Percentiles rank a stretch among this genome's conserved stretches.
These are phyloP conservation scores for Boeremia lycopersici DNA, from an alignment of 2,329 filamentous ascomycete genomes.

Conservation along the genomic window DNA sequence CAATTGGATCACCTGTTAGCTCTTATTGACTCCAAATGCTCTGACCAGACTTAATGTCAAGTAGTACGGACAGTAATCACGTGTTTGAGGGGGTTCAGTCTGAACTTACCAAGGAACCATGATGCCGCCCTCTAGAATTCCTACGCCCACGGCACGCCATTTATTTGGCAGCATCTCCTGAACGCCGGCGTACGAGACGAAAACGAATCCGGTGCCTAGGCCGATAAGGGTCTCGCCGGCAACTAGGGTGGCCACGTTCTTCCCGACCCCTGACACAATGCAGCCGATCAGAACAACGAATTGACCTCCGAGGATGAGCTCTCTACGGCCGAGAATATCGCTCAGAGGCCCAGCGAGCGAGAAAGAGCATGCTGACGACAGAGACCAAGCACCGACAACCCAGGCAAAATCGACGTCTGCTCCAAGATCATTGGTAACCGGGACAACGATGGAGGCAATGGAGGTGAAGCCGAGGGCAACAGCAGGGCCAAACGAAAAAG, in stretches of 20 bases:
- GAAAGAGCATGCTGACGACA: constrained; percentile 2
- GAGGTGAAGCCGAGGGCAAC: constrained; percentile 1
- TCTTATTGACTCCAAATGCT: neutral
- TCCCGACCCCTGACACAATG: neutral
- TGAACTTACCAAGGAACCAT: constrained; percentile 4
- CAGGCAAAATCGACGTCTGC: neutral
- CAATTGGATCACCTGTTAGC: neutral
- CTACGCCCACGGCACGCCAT: constrained; percentile 1
- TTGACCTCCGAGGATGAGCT: constrained; percentile 1
- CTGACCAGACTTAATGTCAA: neutral
- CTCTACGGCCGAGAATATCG: neutral
- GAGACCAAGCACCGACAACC: constrained; percentile 3
- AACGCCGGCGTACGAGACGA: constrained; percentile 2
- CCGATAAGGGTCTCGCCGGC: constrained; percentile 1
- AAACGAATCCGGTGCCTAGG: neutral
- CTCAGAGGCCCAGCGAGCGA: constrained; percentile 2
- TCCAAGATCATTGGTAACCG: constrained; percentile 2
- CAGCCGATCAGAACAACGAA: constrained; percentile 1
- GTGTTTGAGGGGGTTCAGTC: neutral
- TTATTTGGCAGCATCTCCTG: constrained; percentile 1
- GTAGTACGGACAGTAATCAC: neutral
- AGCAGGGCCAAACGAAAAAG: constrained; percentile 2
- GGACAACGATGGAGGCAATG: constrained; percentile 1
- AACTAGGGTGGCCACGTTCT: neutral
- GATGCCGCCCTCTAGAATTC: neutral